Conservation (phyloP, 805 yeast genomes). For the Myxozyma vanderwaltii region DNA sequence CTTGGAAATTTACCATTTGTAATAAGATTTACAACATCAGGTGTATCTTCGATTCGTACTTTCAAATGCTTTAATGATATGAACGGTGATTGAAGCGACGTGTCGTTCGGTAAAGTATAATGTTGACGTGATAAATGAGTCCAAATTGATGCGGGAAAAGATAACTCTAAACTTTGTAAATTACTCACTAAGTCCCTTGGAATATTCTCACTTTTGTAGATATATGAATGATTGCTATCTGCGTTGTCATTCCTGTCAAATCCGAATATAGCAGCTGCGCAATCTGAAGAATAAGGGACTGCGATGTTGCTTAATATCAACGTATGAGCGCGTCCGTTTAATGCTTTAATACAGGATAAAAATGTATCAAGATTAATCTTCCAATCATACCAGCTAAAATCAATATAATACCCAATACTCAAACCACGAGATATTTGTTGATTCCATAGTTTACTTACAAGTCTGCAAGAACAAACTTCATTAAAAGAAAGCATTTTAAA, state of each 20-base stretch:
- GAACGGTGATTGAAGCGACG: neutral
- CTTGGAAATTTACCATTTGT: neutral
- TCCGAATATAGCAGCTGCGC: conserved; percentile 3
- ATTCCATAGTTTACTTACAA: neutral
- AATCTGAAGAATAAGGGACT: neutral
- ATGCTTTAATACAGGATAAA: neutral
- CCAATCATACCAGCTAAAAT: conserved; percentile 7
- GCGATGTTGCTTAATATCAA: neutral
- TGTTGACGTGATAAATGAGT: neutral
- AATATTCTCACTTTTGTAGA: neutral
- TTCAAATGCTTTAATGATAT: neutral
- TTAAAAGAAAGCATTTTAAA: neutral
- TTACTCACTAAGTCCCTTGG: neutral
- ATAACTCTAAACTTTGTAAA: neutral
- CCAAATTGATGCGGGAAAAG: conserved; percentile 1
- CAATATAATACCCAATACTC: neutral
- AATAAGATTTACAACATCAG: neutral
- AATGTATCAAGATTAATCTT: neutral
- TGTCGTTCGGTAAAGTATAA: neutral
- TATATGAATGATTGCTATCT: neutral
- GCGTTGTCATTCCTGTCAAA: neutral
- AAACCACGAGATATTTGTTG: neutral
- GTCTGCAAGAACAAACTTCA: neutral
- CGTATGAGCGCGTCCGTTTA: neutral
- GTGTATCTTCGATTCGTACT: conserved; percentile 7